These are phyloP conservation scores for Saturnispora dispora DNA, from an alignment of 805 yeast species.

Conservation along the genomic window DNA sequence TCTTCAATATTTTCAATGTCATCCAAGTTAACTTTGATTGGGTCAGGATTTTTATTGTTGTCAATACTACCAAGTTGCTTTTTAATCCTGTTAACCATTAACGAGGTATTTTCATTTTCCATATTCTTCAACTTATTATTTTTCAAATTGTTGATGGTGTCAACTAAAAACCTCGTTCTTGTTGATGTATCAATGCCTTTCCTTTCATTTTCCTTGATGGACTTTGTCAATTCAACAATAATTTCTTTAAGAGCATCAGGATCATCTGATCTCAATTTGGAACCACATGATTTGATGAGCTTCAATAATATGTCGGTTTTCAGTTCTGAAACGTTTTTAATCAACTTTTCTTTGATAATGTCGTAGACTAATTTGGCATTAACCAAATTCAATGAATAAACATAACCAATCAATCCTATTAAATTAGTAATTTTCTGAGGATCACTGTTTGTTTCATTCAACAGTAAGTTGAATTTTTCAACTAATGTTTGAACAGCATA, in stretches of 20 bases:
- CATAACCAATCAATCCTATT: constrained; percentile 63
- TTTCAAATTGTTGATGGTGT: constrained; percentile 75
- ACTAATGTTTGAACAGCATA: constrained; percentile 68
- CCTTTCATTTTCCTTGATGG: constrained; percentile 31
- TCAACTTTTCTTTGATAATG: constrained; percentile 39
- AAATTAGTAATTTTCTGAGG: constrained; percentile 41
- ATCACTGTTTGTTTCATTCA: constrained; percentile 20
- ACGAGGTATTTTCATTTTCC: constrained; percentile 43
- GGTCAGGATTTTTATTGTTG: constrained; percentile 46
- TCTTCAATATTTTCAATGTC: constrained; percentile 73
- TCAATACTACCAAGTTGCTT: constrained; percentile 51
- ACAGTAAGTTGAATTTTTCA: constrained; percentile 49
- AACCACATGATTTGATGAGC: constrained; percentile 68
- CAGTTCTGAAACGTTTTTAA: constrained; percentile 44
- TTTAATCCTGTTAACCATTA: constrained; percentile 48
- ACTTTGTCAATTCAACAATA: constrained; percentile 45
- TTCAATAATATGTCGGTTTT: constrained; percentile 72
- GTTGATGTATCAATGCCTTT: constrained; percentile 33
- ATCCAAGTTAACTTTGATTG: constrained; percentile 72
- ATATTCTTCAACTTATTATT: constrained; percentile 63
- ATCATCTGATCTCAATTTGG: constrained; percentile 82
- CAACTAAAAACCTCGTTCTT: constrained; percentile 75
- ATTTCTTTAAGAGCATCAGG: constrained; percentile 79
- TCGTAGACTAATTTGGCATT: constrained; percentile 73
- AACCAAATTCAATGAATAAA: constrained; percentile 69